A percentile compares a stretch with the other conserved stretches of the same genome.
These are phyloP conservation scores for Lactarius psammicola DNA, from an alignment of 768 basidiomycete species.

Conservation along the genomic window DNA sequence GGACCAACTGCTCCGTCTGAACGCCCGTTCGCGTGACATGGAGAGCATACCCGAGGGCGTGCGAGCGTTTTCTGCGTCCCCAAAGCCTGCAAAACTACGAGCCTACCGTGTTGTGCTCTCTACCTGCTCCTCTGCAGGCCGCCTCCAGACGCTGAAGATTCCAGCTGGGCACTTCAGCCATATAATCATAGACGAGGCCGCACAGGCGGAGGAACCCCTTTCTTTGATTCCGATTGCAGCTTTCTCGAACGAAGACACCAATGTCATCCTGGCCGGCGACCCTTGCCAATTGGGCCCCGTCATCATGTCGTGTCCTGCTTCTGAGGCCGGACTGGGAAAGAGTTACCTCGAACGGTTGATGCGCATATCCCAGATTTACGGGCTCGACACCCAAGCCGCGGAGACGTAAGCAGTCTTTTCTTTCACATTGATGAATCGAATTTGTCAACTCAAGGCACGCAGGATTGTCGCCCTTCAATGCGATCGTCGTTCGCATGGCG, in stretches of 20 bases:
- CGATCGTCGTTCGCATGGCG: slow-evolving; percentile 31
- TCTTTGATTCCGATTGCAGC: slow-evolving; percentile 45
- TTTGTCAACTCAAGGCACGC: slow-evolving; percentile 10
- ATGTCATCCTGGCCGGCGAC: slow-evolving; percentile 41
- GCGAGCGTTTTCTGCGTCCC: slow-evolving; percentile 37
- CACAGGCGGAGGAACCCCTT: slow-evolving; percentile 61
- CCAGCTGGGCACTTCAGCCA: slow-evolving; percentile 55
- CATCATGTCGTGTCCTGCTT: slow-evolving; percentile 35
- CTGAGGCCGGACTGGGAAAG: slow-evolving; percentile 32
- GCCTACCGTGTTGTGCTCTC: slow-evolving; percentile 54
- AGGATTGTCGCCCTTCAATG: slow-evolving; percentile 25
- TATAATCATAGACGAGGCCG: slow-evolving; percentile 65
- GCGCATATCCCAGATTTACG: slow-evolving; percentile 34
- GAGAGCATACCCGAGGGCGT: slow-evolving; percentile 40
- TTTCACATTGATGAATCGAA: neutral
- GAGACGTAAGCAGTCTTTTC: slow-evolving; percentile 34
- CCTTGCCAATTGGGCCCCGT: slow-evolving; percentile 41
- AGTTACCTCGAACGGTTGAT: slow-evolving; percentile 42
- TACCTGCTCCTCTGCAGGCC: slow-evolving; percentile 54
- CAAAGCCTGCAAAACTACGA: slow-evolving; percentile 39
- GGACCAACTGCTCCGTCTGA: slow-evolving; percentile 50
- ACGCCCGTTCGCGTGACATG: slow-evolving; percentile 46
- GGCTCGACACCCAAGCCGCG: slow-evolving; percentile 28
- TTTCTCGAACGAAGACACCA: slow-evolving; percentile 36
- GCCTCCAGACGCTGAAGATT: slow-evolving; percentile 49